phyloP scores from a whole-genome alignment of 768 basidiomycete genomes.

The Dendrothele bispora region DNA sequence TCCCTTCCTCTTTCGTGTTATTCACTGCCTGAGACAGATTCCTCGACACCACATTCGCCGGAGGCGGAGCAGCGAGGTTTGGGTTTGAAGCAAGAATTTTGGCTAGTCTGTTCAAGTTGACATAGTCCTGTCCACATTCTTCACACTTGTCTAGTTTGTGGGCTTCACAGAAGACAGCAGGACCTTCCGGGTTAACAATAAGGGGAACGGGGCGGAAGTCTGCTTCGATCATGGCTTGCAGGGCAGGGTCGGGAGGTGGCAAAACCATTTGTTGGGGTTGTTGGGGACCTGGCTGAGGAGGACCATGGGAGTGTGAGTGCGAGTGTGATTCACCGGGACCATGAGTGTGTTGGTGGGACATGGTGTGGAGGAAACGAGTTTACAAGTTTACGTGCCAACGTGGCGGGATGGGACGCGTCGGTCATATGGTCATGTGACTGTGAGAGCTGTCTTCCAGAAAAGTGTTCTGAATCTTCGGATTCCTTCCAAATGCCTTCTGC shows the following conservation, averaged over 20 bases:
- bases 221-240: slow-evolving; percentile 78
- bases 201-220: slow-evolving; percentile 63
- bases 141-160: slow-evolving; percentile 78
- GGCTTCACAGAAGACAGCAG: slow-evolving; percentile 56
- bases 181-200: slow-evolving; percentile 47
- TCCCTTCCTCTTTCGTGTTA: slow-evolving; percentile 90
- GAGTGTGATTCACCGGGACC: slow-evolving; percentile 54
- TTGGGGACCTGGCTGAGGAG: slow-evolving; percentile 36
- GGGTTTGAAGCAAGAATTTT: slow-evolving; percentile 69
- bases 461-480: too few species aligned
- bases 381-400: too few species aligned
- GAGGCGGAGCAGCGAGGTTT: slow-evolving; percentile 70
- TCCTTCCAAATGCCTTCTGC: too few species aligned
- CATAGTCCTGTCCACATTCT: slow-evolving; percentile 73
- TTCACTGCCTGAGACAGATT: slow-evolving; percentile 75
- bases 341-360: slow-evolving; percentile 70
- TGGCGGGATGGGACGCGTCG: too few species aligned
- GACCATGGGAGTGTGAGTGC: slow-evolving; percentile 52
- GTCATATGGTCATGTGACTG: too few species aligned
- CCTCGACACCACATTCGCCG: slow-evolving; percentile 72
- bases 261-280: slow-evolving; percentile 37
- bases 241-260: slow-evolving; percentile 63
- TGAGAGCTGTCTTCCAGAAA: too few species aligned
- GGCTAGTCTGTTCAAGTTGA: slow-evolving; percentile 73
- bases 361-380: too few species aligned